Evolutionary conservation across 495 filamentous ascomycete genomes (phyloP).

Genomic region (Xylaria intraflava): DNA sequence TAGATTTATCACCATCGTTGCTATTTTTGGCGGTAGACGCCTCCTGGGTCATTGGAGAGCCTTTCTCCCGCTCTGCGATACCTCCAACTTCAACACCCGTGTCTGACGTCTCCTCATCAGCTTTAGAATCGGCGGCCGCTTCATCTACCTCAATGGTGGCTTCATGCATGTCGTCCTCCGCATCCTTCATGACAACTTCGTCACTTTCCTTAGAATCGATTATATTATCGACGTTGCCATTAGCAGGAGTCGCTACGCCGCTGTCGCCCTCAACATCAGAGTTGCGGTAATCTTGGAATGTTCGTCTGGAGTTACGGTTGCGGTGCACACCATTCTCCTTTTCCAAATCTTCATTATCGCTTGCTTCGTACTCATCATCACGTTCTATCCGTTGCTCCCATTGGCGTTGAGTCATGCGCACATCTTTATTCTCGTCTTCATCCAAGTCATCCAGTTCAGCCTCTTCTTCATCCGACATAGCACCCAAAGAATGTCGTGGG

Average conservation of each 20-base stretch:
- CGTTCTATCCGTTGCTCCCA: conserved; percentile 74
- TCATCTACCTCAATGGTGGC: conserved; percentile 15
- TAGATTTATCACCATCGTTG: conserved; percentile 18
- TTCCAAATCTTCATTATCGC: conserved; percentile 83
- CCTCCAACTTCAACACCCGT: conserved; percentile 23
- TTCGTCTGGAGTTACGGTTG: conserved; percentile 49
- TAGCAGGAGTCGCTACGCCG: conserved; percentile 50
- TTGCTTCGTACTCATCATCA: conserved; percentile 72
- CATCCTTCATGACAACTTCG: conserved; percentile 62
- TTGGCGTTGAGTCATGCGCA: conserved; percentile 70
- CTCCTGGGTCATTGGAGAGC: conserved; percentile 7
- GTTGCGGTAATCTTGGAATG: conserved; percentile 67
- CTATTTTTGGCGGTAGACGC: conserved; percentile 15
- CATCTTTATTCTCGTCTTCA: conserved; percentile 84
- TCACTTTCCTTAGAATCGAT: conserved; percentile 51
- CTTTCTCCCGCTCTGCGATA: conserved; percentile 21
- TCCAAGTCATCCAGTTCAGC: conserved; percentile 84
- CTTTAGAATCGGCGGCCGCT: conserved; percentile 20
- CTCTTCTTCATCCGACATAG: conserved; percentile 74
- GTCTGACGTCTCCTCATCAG: conserved; percentile 34
- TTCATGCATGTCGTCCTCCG: conserved; percentile 26
- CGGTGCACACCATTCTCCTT: conserved; percentile 66
- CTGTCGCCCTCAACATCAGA: conserved; percentile 63
- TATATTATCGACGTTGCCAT: conserved; percentile 39
- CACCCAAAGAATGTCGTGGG: conserved; percentile 65